phyloP scores from a whole-genome alignment of 176 grass and related monocot genomes.

The Avena eriantha region DNA sequence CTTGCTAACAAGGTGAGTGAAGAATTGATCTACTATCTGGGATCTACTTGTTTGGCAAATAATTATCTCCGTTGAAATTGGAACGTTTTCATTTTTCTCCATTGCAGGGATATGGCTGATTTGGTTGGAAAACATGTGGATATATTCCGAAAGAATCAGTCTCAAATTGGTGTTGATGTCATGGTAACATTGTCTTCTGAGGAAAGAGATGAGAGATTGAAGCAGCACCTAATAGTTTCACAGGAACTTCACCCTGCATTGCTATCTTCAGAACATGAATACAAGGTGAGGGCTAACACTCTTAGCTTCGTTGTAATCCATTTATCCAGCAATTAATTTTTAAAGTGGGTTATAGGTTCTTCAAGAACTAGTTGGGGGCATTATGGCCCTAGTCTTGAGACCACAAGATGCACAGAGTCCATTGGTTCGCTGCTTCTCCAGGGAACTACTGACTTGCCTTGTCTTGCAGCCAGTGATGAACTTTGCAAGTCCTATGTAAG shows the following conservation, averaged over 20 bases:
- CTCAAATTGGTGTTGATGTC: constrained; percentile 77
- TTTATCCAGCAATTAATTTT: constrained; percentile 44
- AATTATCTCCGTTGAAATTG: constrained; percentile 21
- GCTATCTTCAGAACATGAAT: constrained; percentile 90
- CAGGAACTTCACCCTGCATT: constrained; percentile 95
- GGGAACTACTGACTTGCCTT: constrained; percentile 83
- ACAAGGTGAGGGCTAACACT: constrained; percentile 62
- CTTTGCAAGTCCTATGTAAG: constrained; percentile 89
- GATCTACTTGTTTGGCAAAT: constrained; percentile 31
- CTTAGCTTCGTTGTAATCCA: constrained; percentile 38
- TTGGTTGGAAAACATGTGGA: constrained; percentile 88
- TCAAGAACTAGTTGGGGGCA: constrained; percentile 84
- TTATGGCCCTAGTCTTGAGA: constrained; percentile 83
- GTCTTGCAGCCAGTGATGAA: constrained; percentile 93
- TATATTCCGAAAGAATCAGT: constrained; percentile 87
- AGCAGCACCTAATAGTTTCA: constrained; percentile 82
- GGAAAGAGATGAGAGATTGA: constrained; percentile 95
- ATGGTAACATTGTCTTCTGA: constrained; percentile 92
- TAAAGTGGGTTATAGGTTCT: constrained; percentile 72
- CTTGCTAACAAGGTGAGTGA: constrained; percentile 81
- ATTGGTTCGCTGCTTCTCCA: constrained; percentile 79
- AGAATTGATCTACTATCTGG: constrained; percentile 32
- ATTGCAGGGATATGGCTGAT: constrained; percentile 85
- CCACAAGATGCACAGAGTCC: constrained; percentile 91
- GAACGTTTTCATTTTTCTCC: background rate